A percentile compares a stretch with the other conserved stretches of the same genome.
These are phyloP conservation scores for Annulohypoxylon truncatum DNA, from an alignment of 2,329 filamentous ascomycete genomes.

Conservation along the genomic window DNA sequence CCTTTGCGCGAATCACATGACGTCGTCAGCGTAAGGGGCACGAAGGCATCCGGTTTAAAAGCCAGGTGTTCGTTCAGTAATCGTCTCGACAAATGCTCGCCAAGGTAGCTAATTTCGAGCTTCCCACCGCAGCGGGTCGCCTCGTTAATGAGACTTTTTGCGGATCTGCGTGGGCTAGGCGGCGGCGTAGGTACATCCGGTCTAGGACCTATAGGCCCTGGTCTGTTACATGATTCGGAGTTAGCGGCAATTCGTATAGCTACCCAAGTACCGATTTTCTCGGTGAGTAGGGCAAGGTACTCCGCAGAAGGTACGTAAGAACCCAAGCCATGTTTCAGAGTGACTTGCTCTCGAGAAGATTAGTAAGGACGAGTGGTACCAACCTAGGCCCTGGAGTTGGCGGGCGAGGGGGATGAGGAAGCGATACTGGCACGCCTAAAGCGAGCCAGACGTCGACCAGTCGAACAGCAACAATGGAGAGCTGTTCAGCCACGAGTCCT, in stretches of 20 bases:
- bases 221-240: conserved; percentile 28
- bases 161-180: conserved; percentile 43
- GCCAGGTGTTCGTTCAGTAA: conserved; percentile 11
- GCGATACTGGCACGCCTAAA: conserved; percentile 16
- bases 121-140: neutral
- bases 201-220: conserved; percentile 42
- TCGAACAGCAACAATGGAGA: conserved; percentile 28
- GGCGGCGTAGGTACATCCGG: conserved; percentile 47
- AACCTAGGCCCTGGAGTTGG: conserved; percentile 44
- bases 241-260: conserved; percentile 15
- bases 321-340: conserved; percentile 30
- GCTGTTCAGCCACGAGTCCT: conserved; percentile 7
- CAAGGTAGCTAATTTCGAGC: neutral
- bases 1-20: conserved; percentile 3
- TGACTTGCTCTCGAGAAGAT: neutral
- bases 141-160: neutral
- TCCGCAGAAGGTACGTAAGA: conserved; percentile 10
- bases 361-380: conserved; percentile 16
- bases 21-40: conserved; percentile 14
- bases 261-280: neutral
- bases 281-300: neutral
- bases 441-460: conserved; percentile 23
- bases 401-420: conserved; percentile 43
- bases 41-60: neutral
- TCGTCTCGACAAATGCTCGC: neutral